Evolutionary conservation across 805 yeast genomes (phyloP), one percentile per base, ranked within the genome.

Genomic region (Kuraishia molischiana): DNA sequence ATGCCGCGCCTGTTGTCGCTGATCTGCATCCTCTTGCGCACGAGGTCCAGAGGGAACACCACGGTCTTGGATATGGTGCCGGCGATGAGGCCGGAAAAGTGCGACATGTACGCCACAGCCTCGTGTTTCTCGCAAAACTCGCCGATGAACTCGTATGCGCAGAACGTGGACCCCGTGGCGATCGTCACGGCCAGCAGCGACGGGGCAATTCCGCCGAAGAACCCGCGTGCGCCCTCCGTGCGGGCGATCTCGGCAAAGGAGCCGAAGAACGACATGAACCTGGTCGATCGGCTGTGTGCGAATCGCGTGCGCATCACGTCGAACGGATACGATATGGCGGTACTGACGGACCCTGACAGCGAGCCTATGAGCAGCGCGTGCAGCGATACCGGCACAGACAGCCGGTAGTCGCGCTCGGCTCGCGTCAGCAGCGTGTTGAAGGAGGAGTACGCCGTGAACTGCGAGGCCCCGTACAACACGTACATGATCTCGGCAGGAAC

Each of bases 401-500:
- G 30, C 2, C 49, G 44, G 31, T 41, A 28, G 4, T 43, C 40
- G 2, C 44, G 41, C 36, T 62, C 64, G 2, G 54, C 24, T 1
- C 56, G 42, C 1, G 61, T 48, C n/a, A 79, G 50, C 17, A 56
- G 36, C 4, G 51, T 55, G 52, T 79, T 84, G 24, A 74, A 57
- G 0, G 66, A 52, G 1, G 86, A 66, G 50, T 80, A 85, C 1
- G 84, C 61, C 1, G 90, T 66, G 59, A 92, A 92, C 55, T 92
- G 97, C 0, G 74, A 61, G 1, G 85, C 85, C 10, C 97, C 96
- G 50, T 90, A 92, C 9, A 83, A 46, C 11, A 90, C 62, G 51
- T 92, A 92, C 77, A 92, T 73, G 29, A 77, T 56, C 44, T 86
- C 86, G 0, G 97, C 98, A 0, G 98, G 95, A 0, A 85, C 69